phyloP scores from a whole-genome alignment of 768 basidiomycete genomes.

The Pleurotus citrinopileatus region DNA sequence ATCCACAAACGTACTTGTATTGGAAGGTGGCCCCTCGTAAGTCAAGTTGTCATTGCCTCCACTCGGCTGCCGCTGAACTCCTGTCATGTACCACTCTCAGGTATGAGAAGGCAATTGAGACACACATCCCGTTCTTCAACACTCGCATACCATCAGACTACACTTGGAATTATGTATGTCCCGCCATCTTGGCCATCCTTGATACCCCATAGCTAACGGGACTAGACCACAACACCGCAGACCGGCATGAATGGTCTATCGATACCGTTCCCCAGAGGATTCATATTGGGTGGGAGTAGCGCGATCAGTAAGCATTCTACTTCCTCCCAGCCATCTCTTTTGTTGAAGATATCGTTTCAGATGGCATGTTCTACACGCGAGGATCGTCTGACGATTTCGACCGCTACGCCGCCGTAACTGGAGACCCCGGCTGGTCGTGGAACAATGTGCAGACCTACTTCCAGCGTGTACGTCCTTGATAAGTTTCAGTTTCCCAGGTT shows the following conservation, averaged over 20 bases:
- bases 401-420: slow-evolving; percentile 20
- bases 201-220: background rate
- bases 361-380: slow-evolving; percentile 22
- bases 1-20: background rate
- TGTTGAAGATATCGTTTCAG: slow-evolving; percentile 19
- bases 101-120: background rate
- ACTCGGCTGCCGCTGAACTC: too few species aligned
- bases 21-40: slow-evolving; percentile 8
- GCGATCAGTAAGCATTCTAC: slow-evolving; percentile 19
- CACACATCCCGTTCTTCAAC: slow-evolving; percentile 7
- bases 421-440: slow-evolving; percentile 29
- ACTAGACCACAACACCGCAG: slow-evolving; percentile 20
- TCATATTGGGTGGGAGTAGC: slow-evolving; percentile 17
- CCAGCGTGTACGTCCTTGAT: slow-evolving; percentile 20
- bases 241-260: slow-evolving; percentile 12
- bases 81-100: background rate
- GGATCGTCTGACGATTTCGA: too few species aligned
- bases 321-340: background rate
- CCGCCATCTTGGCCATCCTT: too few species aligned
- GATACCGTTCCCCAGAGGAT: slow-evolving; percentile 17
- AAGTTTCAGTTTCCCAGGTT: background rate
- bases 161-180: slow-evolving; percentile 7
- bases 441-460: slow-evolving; percentile 22
- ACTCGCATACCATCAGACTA: background rate
- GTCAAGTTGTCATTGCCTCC: background rate